Percentiles rank a stretch among this genome's conserved stretches.
phyloP scores from a whole-genome alignment of 2,329 filamentous ascomycete species.

The Xylaria sp. region DNA sequence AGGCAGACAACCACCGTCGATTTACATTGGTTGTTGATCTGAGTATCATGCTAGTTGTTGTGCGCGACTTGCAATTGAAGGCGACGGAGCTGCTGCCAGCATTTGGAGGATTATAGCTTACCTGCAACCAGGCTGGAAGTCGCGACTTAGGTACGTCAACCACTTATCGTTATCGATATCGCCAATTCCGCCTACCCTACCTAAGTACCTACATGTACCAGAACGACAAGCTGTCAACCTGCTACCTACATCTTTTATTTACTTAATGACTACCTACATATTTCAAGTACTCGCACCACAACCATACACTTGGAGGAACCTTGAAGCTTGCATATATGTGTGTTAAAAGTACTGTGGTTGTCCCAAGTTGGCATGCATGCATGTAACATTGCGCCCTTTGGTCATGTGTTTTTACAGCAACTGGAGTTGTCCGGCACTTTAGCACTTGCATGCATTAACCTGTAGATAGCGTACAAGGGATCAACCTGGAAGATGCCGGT shows the following conservation, averaged over 20 bases:
- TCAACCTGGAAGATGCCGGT: constrained; percentile 12
- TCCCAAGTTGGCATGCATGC: neutral
- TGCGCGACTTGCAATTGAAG: neutral
- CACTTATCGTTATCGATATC: constrained; percentile 25
- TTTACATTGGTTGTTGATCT: neutral
- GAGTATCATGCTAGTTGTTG: neutral
- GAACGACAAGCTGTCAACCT: no score
- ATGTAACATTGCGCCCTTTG: neutral
- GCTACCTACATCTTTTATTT: no score
- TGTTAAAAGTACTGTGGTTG: neutral
- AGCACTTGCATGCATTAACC: neutral
- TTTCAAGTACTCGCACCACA: no score
- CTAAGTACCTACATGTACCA: no score
- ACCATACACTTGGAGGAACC: no score
- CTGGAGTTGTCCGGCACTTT: neutral
- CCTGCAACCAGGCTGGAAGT: neutral
- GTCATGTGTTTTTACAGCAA: neutral
- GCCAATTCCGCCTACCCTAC: no score
- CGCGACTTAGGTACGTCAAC: constrained; percentile 14
- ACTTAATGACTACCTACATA: no score
- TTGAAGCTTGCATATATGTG: no score
- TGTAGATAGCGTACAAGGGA: neutral
- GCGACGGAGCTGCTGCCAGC: neutral
- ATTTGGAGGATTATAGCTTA: neutral
- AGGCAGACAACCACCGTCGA: constrained; percentile 12